These are phyloP conservation scores for Backusella mclennaniae DNA, from an alignment of 192 early-diverging fungal species.

Conservation along the genomic window DNA sequence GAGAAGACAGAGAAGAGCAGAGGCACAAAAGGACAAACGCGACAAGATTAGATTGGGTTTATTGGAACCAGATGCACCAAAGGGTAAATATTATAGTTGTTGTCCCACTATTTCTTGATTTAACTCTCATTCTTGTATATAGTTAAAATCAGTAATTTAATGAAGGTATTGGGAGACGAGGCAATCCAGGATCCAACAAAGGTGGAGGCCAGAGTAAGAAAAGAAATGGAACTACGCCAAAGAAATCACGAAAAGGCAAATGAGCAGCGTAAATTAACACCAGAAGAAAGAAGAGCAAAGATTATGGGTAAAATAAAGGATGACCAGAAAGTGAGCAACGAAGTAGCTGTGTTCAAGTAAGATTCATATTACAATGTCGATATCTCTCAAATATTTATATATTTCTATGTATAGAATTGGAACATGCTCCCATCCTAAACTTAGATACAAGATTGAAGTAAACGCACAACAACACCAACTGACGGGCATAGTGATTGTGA, in stretches of 20 bases:
- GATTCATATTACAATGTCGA: neutral
- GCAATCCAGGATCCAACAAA: slow-evolving; percentile 93
- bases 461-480: slow-evolving; percentile 87
- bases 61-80: slow-evolving; percentile 72
- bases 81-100: neutral
- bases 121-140: neutral
- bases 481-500: slow-evolving; percentile 77
- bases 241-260: slow-evolving; percentile 82
- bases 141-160: slow-evolving; percentile 91
- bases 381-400: no score
- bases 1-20: slow-evolving; percentile 81
- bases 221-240: slow-evolving; percentile 79
- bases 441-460: slow-evolving; percentile 85
- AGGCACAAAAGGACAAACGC: slow-evolving; percentile 87
- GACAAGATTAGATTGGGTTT: slow-evolving; percentile 94
- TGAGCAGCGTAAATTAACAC: slow-evolving; percentile 79
- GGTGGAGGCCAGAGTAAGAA: slow-evolving; percentile 89
- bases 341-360: slow-evolving; percentile 85
- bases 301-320: slow-evolving; percentile 67
- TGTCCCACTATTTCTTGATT: no score
- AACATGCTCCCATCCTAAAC: slow-evolving; percentile 77
- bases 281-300: slow-evolving; percentile 84
- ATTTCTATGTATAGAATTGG: slow-evolving; percentile 52
- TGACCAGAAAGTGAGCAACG: slow-evolving; percentile 65
- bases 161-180: slow-evolving; percentile 92